A percentile compares a stretch with the other conserved stretches of the same genome.
Conservation (phyloP, 345 rosid genomes). For the Murraya paniculata region DNA sequence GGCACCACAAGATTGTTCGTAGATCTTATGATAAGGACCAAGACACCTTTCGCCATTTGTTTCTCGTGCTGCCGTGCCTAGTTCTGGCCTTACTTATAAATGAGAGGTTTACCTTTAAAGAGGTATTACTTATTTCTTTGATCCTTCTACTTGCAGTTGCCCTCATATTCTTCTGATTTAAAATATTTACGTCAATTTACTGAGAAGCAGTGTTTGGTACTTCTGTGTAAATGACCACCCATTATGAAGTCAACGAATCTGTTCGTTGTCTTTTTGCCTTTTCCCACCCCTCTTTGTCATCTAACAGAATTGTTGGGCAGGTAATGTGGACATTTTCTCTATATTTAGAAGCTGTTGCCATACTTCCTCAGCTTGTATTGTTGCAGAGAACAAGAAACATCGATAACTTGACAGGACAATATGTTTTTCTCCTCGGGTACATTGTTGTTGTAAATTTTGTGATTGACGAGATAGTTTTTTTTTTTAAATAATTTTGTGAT, state of each 20-base stretch:
- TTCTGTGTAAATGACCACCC: not conserved
- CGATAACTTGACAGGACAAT: conserved; percentile 83
- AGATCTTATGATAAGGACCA: conserved; percentile 51
- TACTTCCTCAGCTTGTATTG: conserved; percentile 76
- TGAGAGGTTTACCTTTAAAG: conserved; percentile 53
- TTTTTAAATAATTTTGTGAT: not conserved
- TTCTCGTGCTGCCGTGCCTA: conserved; percentile 60
- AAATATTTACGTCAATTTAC: not conserved
- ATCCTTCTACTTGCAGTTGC: not conserved
- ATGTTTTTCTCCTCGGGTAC: conserved; percentile 84
- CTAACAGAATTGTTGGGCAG: conserved; percentile 29
- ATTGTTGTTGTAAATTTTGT: not conserved
- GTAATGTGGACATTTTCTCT: conserved; percentile 73
- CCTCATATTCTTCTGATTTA: not conserved
- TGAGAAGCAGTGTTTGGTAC: not conserved
- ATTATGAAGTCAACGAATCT: not conserved
- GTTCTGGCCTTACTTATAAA: conserved; percentile 64
- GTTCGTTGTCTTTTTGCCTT: not conserved
- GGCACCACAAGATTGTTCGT: conserved; percentile 44
- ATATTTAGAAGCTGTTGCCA: conserved; percentile 75
- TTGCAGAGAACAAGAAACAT: conserved; percentile 75
- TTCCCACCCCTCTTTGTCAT: not conserved
- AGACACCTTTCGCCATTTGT: conserved; percentile 61
- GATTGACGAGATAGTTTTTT: not conserved
- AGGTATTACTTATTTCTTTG: conserved; percentile 37